Evolutionary conservation across 2,329 filamentous ascomycete genomes (phyloP).

Genomic region (Cladosporium oxysporum): DNA sequence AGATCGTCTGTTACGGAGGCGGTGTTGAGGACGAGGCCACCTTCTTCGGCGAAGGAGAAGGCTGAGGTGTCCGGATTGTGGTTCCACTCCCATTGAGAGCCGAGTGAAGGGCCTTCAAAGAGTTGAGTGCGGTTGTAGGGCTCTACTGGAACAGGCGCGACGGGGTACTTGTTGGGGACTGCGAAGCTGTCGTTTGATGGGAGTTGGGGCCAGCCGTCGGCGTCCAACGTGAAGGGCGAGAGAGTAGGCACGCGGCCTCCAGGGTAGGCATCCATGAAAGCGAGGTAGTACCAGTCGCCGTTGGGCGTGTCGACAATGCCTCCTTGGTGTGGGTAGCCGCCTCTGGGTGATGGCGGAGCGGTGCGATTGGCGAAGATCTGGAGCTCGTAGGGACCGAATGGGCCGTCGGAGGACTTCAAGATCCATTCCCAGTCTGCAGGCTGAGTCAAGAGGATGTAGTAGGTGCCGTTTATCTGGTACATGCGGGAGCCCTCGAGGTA

Average conservation of each 20-base stretch:
- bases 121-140: constrained; percentile 40
- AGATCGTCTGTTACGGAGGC: constrained; percentile 57
- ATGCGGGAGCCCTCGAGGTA: constrained; percentile 55
- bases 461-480: constrained; percentile 59
- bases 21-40: constrained; percentile 50
- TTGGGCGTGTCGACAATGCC: constrained; percentile 55
- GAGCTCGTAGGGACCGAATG: constrained; percentile 56
- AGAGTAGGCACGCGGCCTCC: constrained; percentile 59
- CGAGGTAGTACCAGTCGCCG: constrained; percentile 61
- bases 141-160: constrained; percentile 35
- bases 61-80: constrained; percentile 58
- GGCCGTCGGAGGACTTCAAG: constrained; percentile 49
- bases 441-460: constrained; percentile 57
- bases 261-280: constrained; percentile 59
- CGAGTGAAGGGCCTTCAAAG: constrained; percentile 48
- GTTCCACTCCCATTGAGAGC: constrained; percentile 61
- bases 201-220: constrained; percentile 55
- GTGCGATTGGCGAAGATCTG: constrained; percentile 46
- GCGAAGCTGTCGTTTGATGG: constrained; percentile 48
- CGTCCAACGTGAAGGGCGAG: constrained; percentile 55
- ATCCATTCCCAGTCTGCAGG: constrained; percentile 52
- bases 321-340: constrained; percentile 52
- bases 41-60: constrained; percentile 40
- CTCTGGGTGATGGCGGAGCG: constrained; percentile 31
- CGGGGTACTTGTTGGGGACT: constrained; percentile 42